Percentiles rank a stretch among this genome's conserved stretches.
These are phyloP conservation scores for Cyathus striatus DNA, from an alignment of 768 basidiomycete species.

Conservation along the genomic window DNA sequence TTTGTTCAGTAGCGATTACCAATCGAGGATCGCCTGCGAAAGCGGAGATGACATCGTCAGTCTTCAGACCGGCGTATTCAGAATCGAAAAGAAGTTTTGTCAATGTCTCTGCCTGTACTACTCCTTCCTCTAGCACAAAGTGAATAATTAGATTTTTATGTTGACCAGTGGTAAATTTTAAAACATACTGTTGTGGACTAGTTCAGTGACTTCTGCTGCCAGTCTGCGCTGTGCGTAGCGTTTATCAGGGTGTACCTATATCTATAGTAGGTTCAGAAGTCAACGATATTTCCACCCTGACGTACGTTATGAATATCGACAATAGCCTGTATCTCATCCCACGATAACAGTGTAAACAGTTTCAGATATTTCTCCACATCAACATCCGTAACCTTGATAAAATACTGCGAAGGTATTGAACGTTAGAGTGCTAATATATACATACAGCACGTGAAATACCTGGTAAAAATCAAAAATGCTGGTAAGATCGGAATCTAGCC, in stretches of 20 bases:
- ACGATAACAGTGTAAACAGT: constrained; percentile 74
- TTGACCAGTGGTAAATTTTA: not conserved
- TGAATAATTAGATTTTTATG: too few species aligned
- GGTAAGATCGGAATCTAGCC: constrained; percentile 77
- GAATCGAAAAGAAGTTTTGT: constrained; percentile 41
- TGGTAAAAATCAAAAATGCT: constrained; percentile 95
- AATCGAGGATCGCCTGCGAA: constrained; percentile 66
- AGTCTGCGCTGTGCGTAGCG: constrained; percentile 43
- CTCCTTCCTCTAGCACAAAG: constrained; percentile 33
- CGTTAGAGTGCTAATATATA: not conserved
- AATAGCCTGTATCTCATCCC: constrained; percentile 49
- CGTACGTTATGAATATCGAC: constrained; percentile 56
- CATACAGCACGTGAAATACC: constrained; percentile 33
- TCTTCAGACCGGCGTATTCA: constrained; percentile 39
- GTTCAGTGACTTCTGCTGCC: constrained; percentile 49
- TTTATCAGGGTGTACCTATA: constrained; percentile 35
- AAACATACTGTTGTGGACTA: constrained; percentile 37
- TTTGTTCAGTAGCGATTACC: constrained; percentile 38
- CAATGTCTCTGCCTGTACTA: constrained; percentile 33
- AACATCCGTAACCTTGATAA: constrained; percentile 73
- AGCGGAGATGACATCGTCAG: constrained; percentile 53
- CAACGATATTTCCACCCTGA: too few species aligned
- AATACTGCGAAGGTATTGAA: constrained; percentile 57
- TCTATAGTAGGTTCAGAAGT: too few species aligned
- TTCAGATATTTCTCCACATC: constrained; percentile 79